Evolutionary conservation across 73 alveolate genomes (phyloP).

Genomic region (Stentor coeruleus): DNA sequence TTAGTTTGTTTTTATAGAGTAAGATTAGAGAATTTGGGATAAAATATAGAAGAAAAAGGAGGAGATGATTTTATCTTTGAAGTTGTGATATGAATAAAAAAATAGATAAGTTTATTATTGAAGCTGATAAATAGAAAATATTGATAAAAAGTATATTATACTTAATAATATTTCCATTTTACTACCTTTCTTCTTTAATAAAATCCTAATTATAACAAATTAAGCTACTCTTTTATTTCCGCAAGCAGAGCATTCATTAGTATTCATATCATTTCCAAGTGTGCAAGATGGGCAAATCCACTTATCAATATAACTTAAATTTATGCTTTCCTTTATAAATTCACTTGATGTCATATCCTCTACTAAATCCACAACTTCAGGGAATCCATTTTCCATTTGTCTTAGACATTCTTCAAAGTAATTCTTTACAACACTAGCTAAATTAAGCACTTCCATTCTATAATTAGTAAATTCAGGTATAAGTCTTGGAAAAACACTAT

Average conservation of each 20-base stretch:
- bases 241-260: slow-evolving; percentile 30
- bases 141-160: too few relatives aligned
- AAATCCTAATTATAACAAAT: too few relatives aligned
- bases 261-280: slow-evolving; percentile 18
- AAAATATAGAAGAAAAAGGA: too few relatives aligned
- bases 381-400: slow-evolving; percentile 52
- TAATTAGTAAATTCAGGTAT: slow-evolving; percentile 39
- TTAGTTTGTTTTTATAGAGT: neutral
- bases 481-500: slow-evolving; percentile 27
- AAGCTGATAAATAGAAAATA: too few relatives aligned
- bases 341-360: slow-evolving; percentile 5
- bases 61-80: too few relatives aligned
- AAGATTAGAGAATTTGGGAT: too few relatives aligned
- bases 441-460: slow-evolving; percentile 31
- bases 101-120: too few relatives aligned
- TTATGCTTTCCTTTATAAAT: neutral
- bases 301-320: neutral
- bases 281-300: slow-evolving; percentile 55
- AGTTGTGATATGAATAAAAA: too few relatives aligned
- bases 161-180: too few relatives aligned
- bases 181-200: too few relatives aligned
- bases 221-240: slow-evolving; percentile 22
- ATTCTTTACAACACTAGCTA: slow-evolving; percentile 42
- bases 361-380: slow-evolving; percentile 44
- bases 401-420: slow-evolving; percentile 43